phyloP scores from a whole-genome alignment of 495 filamentous ascomycete genomes.

The Aspergillus ostianus region DNA sequence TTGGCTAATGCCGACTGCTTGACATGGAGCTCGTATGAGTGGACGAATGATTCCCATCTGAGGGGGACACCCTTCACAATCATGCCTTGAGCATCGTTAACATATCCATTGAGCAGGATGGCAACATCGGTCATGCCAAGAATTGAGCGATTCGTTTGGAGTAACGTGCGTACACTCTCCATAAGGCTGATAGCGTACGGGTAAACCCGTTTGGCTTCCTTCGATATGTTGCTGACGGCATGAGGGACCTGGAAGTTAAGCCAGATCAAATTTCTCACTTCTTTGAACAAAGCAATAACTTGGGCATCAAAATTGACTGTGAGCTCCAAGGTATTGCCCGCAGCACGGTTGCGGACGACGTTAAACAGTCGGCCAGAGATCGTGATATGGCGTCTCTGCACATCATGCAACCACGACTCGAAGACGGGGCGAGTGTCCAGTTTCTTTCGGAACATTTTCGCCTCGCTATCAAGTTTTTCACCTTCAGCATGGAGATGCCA shows the following conservation, averaged over 20 bases:
- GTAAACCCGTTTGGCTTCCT: conserved; percentile 95
- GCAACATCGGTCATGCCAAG: conserved; percentile 79
- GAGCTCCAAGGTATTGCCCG: conserved; percentile 82
- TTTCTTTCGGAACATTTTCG: conserved; percentile 90
- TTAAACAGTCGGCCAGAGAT: conserved; percentile 91
- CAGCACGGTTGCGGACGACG: conserved; percentile 80
- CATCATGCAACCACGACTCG: conserved; percentile 91
- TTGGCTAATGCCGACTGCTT: conserved; percentile 63
- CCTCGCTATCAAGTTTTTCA: conserved; percentile 86
- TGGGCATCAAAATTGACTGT: conserved; percentile 95
- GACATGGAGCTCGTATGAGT: conserved; percentile 88
- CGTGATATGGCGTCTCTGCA: conserved; percentile 77
- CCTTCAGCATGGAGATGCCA: conserved; percentile 95
- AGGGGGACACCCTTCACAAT: conserved; percentile 83
- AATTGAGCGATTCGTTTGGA: conserved; percentile 83
- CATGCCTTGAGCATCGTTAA: conserved; percentile 79
- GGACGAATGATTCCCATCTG: conserved; percentile 95
- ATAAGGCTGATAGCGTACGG: conserved; percentile 96
- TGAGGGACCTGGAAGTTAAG: conserved; percentile 90
- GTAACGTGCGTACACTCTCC: conserved; percentile 89
- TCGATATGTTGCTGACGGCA: conserved; percentile 88
- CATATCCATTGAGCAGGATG: conserved; percentile 83
- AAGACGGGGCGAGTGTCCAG: conserved; percentile 91
- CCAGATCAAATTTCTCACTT: conserved; percentile 96
- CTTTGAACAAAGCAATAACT: conserved; percentile 96